phyloP scores from a whole-genome alignment of 2,329 filamentous ascomycete species.

The Setomelanomma holmii region DNA sequence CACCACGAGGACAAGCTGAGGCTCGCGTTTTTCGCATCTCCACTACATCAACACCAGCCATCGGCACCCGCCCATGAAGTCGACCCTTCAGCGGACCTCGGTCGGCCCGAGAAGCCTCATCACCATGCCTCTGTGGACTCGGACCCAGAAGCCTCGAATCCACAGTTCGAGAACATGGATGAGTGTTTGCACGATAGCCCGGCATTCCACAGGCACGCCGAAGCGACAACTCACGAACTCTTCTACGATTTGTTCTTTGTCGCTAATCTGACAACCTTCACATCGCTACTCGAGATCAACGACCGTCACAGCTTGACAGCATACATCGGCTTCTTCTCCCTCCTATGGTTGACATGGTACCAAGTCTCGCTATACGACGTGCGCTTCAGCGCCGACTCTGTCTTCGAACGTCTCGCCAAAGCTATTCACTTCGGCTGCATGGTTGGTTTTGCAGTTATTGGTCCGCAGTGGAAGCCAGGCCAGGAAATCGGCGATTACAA shows the following conservation, averaged over 20 bases:
- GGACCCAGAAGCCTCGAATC: conserved; percentile 7
- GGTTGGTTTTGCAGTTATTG: conserved; percentile 70
- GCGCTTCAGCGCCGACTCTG: conserved; percentile 68
- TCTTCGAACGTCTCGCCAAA: conserved; percentile 68
- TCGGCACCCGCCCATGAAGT: not conserved
- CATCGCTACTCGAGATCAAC: conserved; percentile 62
- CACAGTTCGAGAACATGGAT: conserved; percentile 22
- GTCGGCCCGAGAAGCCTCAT: conserved; percentile 11
- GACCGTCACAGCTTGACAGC: conserved; percentile 50
- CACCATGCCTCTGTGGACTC: conserved; percentile 4
- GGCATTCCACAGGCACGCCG: conserved; percentile 52
- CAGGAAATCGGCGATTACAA: conserved; percentile 50
- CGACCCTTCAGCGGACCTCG: conserved; percentile 5
- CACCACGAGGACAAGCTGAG: conserved; percentile 16
- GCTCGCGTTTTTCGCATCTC: conserved; percentile 28
- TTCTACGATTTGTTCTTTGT: conserved; percentile 70
- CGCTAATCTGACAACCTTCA: conserved; percentile 68
- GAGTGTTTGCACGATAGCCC: conserved; percentile 16
- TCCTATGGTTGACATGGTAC: conserved; percentile 75
- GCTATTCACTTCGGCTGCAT: conserved; percentile 68
- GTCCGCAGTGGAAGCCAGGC: conserved; percentile 49
- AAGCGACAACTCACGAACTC: conserved; percentile 63
- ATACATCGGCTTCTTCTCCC: conserved; percentile 62
- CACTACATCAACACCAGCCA: conserved; percentile 12
- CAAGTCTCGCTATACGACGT: conserved; percentile 70